phyloP scores from a whole-genome alignment of 2,329 filamentous ascomycete genomes.

The Parastagonospora avenae region DNA sequence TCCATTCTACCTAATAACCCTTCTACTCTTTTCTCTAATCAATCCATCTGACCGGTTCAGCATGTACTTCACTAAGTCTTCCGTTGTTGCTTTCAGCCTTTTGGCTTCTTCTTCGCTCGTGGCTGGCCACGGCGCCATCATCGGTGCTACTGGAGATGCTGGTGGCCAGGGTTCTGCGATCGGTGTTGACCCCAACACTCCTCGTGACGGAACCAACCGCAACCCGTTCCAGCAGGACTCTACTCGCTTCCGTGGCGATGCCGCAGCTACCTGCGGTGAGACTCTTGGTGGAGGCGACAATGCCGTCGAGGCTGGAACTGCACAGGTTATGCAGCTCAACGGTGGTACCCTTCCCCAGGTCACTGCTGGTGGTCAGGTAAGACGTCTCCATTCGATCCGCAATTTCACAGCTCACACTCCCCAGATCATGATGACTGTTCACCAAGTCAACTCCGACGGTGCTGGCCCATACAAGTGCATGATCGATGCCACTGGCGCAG shows the following conservation, averaged over 20 bases:
- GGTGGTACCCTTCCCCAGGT: conserved; percentile 65
- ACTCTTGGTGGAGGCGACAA: conserved; percentile 63
- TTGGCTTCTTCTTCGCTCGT: conserved; percentile 62
- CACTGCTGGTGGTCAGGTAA: conserved; percentile 56
- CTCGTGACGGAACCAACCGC: conserved; percentile 65
- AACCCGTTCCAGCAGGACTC: conserved; percentile 68
- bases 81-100: conserved; percentile 53
- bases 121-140: conserved; percentile 66
- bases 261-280: conserved; percentile 62
- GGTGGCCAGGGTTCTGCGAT: conserved; percentile 59
- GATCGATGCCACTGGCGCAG: conserved; percentile 67
- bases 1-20: conserved; percentile 31
- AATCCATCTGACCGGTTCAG: conserved; percentile 45
- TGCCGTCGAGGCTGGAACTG: conserved; percentile 61
- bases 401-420: background rate
- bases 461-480: conserved; percentile 69
- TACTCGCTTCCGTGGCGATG: conserved; percentile 64
- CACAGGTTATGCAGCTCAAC: conserved; percentile 62
- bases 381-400: background rate
- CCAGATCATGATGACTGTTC: conserved; percentile 64
- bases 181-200: conserved; percentile 62
- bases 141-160: conserved; percentile 61
- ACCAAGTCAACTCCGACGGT: conserved; percentile 71
- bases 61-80: conserved; percentile 51
- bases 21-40: conserved; percentile 29